These are phyloP conservation scores for Fusarium continuum DNA, from an alignment of 2,329 filamentous ascomycete species.

Conservation along the genomic window DNA sequence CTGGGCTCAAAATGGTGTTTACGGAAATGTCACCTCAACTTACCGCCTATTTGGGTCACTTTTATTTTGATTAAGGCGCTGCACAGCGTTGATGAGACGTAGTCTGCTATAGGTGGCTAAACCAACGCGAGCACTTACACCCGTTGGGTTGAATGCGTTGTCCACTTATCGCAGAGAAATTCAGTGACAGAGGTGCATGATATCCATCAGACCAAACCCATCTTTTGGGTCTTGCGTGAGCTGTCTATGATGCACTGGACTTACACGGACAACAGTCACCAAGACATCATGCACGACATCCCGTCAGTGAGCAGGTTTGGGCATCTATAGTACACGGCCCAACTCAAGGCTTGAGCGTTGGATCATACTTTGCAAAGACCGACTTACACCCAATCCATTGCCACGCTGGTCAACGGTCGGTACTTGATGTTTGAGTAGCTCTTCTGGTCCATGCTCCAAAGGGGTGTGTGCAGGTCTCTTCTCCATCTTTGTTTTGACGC, in stretches of 20 bases:
- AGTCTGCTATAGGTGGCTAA: neutral
- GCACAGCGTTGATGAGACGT: slow-evolving; percentile 14
- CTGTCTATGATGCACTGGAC: slow-evolving; percentile 1
- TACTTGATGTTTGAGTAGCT: slow-evolving; percentile 25
- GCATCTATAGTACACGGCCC: slow-evolving; percentile 36
- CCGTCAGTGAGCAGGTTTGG: slow-evolving; percentile 36
- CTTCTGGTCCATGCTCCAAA: slow-evolving; percentile 9
- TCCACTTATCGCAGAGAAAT: neutral
- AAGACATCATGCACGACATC: slow-evolving; percentile 39
- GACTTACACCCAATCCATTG: slow-evolving; percentile 24
- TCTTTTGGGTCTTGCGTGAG: slow-evolving; percentile 15
- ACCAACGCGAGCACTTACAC: slow-evolving; percentile 7
- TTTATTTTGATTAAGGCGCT: slow-evolving; percentile 15
- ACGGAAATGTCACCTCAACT: slow-evolving; percentile 13
- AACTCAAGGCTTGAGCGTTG: slow-evolving; percentile 35
- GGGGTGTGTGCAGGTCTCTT: slow-evolving; percentile 16
- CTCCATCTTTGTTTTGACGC: slow-evolving; percentile 6
- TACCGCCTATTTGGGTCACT: slow-evolving; percentile 35
- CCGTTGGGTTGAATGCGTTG: slow-evolving; percentile 3
- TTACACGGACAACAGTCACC: slow-evolving; percentile 16
- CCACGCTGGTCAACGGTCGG: slow-evolving; percentile 25
- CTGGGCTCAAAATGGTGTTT: slow-evolving; percentile 17
- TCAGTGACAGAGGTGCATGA: slow-evolving; percentile 9
- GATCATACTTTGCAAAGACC: slow-evolving; percentile 17
- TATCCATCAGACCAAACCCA: slow-evolving; percentile 11